Evolutionary conservation across 1,284 basidiomycete genomes (phyloP).

Genomic region (Pseudozyma sp.): DNA sequence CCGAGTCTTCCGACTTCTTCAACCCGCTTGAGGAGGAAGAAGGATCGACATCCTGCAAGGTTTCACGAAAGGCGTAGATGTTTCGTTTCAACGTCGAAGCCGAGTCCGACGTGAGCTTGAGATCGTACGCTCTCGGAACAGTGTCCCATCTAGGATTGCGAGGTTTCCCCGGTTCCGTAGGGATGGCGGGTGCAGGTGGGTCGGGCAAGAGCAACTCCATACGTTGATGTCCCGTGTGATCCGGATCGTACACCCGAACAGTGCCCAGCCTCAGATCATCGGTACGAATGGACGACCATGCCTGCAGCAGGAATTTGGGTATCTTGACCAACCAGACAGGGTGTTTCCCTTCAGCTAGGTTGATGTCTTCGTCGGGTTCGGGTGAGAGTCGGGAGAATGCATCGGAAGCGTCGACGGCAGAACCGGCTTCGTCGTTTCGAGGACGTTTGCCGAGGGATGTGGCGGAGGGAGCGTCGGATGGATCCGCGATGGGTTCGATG

Average conservation of each 20-base stretch:
- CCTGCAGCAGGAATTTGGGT: conserved; percentile 72
- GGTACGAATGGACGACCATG: conserved; percentile 71
- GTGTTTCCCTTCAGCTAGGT: conserved; percentile 50
- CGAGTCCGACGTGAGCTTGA: conserved; percentile 58
- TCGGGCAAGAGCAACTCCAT: conserved; percentile 66
- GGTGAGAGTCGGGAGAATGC: conserved; percentile 43
- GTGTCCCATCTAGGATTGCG: conserved; percentile 36
- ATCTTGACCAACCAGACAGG: conserved; percentile 70
- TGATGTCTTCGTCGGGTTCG: conserved; percentile 66
- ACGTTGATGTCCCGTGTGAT: conserved; percentile 58
- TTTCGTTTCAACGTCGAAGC: conserved; percentile 51
- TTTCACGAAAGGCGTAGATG: conserved; percentile 64
- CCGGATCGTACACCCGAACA: conserved; percentile 71
- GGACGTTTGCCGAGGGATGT: conserved; percentile 33
- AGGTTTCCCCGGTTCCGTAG: conserved; percentile 32
- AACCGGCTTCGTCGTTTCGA: conserved; percentile 6
- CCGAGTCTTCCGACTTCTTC: conserved; percentile 33
- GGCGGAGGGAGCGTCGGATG: conserved; percentile 20
- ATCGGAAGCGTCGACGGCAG: conserved; percentile 1
- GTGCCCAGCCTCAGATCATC: conserved; percentile 71
- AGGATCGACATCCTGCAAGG: conserved; percentile 31
- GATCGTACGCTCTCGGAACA: conserved; percentile 60
- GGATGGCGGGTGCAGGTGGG: conserved; percentile 50
- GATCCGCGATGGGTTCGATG: conserved; percentile 48
- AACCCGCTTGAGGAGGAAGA: background rate